Base-by-base conservation (phyloP, 345 rosid species). In the Raphanus sativus region DNA sequence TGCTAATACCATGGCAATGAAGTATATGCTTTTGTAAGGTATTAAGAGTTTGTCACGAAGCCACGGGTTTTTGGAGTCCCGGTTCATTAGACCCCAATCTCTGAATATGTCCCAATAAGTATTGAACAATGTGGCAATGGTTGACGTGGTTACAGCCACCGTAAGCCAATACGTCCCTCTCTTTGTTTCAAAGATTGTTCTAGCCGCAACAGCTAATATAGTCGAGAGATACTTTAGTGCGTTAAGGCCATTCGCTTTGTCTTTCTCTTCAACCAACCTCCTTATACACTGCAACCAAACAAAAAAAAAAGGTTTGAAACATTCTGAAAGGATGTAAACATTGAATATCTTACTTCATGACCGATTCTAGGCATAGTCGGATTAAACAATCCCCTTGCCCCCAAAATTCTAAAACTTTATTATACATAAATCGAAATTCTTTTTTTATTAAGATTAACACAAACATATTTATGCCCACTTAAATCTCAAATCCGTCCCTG, bases 21-120 rank as follows among this genome's bases (percentile, higher is more conserved):
- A 90, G 83, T 93, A 93, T n/a, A 89, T 80, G 45, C 84, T 81
- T 80, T 58, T 85, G 82, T 81, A 56, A 7, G 87, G 86, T 48
- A 90, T 8, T 40, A 85, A 32, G 54, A 93, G 93, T 77, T 90
- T 89, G 59, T 93, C 98, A 80, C 98, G 88, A 62, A 93, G 80
- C 93, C 94, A 93, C 15, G 88, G 87, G 83, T 92, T 92, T 16
- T 58, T 84, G 5, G 96, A 86, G 75, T 86, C 63, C 25, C 85
- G 65, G 60, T 70, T 71, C 76, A 92, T 82, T 59, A 90, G 94
- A 65, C 96, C 98, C 97, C 98, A 89, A 40, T 90, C 97, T 4
- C 76, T 77, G 55, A 85, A 89, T 42, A 93, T 70, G 70, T 90
- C 98, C 97, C 98, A 89, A 15, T 89, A 88, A 12, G 89, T 85